Conservation (phyloP, 441 rosid genomes). For the Arabidopsis lyrata region DNA sequence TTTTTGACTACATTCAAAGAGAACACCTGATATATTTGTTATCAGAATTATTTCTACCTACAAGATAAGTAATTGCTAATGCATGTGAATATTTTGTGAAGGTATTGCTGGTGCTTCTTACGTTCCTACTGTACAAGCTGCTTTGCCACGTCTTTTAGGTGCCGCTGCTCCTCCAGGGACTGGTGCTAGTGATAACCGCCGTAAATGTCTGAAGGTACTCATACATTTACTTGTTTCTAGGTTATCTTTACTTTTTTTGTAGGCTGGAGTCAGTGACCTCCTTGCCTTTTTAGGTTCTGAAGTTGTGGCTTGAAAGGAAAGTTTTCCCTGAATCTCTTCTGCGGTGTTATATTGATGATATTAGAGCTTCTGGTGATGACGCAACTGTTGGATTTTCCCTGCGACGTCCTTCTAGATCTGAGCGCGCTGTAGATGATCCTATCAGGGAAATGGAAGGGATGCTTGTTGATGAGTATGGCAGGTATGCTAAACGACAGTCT, state of each 20-base stretch:
- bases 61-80: conserved; percentile 9
- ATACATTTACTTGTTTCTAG: conserved; percentile 2
- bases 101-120: conserved; percentile 97
- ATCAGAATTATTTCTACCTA: conserved; percentile 2
- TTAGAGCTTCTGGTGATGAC: conserved; percentile 84
- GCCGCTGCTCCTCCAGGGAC: conserved; percentile 95
- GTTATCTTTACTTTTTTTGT: conserved; percentile 22
- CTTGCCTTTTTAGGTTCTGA: conserved; percentile 64
- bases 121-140: conserved; percentile 88
- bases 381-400: conserved; percentile 64
- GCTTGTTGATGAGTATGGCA: conserved; percentile 98
- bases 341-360: conserved; percentile 79
- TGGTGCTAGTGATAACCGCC: conserved; percentile 93
- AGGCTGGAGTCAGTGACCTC: conserved; percentile 36
- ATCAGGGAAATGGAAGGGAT: conserved; percentile 99
- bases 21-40: background rate
- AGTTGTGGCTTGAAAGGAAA: conserved; percentile 93
- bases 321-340: conserved; percentile 82
- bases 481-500: conserved; percentile 52
- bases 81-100: conserved; percentile 38
- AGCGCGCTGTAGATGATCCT: conserved; percentile 96
- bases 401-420: conserved; percentile 88
- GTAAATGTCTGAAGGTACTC: conserved; percentile 90
- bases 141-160: conserved; percentile 91
- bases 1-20: conserved; percentile 6